These are phyloP conservation scores for Penicillium goetzii DNA, from an alignment of 495 filamentous ascomycete species.

Conservation along the genomic window DNA sequence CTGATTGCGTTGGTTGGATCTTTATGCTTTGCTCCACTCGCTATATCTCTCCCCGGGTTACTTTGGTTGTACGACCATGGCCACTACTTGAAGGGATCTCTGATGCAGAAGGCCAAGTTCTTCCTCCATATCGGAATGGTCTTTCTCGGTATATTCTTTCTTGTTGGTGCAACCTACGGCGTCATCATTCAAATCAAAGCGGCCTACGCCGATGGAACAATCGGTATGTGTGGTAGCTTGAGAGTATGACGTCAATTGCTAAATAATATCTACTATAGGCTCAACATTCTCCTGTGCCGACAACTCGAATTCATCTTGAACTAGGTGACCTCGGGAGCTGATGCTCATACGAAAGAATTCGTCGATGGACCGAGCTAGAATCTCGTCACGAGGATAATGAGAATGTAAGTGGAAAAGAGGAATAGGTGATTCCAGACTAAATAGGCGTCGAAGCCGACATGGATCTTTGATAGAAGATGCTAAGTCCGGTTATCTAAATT, in stretches of 20 bases:
- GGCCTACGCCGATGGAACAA: constrained; percentile 21
- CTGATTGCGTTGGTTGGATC: constrained; percentile 51
- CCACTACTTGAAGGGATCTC: constrained; percentile 23
- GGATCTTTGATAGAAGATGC: not conserved
- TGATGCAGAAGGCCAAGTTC: constrained; percentile 9
- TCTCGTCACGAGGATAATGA: not conserved
- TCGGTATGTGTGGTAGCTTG: constrained; percentile 19
- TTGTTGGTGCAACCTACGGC: constrained; percentile 29
- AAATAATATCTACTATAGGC: not conserved
- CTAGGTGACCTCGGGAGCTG: not conserved
- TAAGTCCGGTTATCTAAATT: too few species aligned
- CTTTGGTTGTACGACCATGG: constrained; percentile 50
- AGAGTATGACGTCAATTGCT: not conserved
- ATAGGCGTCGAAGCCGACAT: not conserved
- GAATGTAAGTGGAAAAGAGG: not conserved
- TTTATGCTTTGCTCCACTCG: constrained; percentile 33
- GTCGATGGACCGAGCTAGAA: not conserved
- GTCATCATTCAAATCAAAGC: constrained; percentile 24
- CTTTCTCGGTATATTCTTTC: constrained; percentile 28
- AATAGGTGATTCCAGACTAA: not conserved
- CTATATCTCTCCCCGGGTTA: constrained; percentile 36
- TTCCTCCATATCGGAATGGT: not conserved
- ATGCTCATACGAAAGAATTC: not conserved
- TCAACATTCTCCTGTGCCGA: constrained; percentile 3
- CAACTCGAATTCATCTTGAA: not conserved